phyloP scores from a whole-genome alignment of 2,329 filamentous ascomycete genomes.

The Diaporthe caulivora region DNA sequence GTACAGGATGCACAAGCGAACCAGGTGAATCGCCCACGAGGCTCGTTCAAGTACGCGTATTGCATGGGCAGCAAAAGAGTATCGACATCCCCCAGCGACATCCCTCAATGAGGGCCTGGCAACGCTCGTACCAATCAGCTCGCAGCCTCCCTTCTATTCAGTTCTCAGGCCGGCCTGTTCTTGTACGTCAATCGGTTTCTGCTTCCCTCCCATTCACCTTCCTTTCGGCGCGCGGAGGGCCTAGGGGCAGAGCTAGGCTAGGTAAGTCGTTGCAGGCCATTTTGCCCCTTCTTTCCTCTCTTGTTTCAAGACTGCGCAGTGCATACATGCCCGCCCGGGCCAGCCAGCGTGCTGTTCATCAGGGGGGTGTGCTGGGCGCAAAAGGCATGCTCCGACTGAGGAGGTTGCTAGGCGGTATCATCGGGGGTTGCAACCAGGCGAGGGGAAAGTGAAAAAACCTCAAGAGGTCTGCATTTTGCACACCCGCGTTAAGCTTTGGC shows the following conservation, averaged over 20 bases:
- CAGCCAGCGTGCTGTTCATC: constrained; percentile 24
- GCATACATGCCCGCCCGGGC: constrained; percentile 14
- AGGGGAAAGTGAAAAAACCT: constrained; percentile 17
- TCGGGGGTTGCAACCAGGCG: neutral
- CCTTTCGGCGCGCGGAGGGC: neutral
- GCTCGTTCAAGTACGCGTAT: too few relatives aligned
- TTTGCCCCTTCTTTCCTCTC: neutral
- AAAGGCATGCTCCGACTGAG: neutral
- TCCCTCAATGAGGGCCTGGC: neutral
- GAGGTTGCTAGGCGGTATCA: constrained; percentile 9
- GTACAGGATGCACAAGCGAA: constrained; percentile 16
- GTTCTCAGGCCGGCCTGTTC: constrained; percentile 1
- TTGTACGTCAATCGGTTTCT: neutral
- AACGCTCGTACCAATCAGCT: neutral
- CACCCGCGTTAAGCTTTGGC: constrained; percentile 14
- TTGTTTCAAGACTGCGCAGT: constrained; percentile 28
- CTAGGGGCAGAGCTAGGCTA: neutral
- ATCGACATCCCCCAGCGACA: neutral
- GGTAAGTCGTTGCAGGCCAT: neutral
- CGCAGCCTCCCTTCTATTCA: neutral
- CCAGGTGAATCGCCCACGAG: neutral
- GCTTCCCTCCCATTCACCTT: neutral
- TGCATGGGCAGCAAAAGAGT: neutral
- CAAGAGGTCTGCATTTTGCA: constrained; percentile 11
- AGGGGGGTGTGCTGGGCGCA: constrained; percentile 4